Conservation (phyloP, 2,329 filamentous ascomycete species). For the Ilyonectria sp. region DNA sequence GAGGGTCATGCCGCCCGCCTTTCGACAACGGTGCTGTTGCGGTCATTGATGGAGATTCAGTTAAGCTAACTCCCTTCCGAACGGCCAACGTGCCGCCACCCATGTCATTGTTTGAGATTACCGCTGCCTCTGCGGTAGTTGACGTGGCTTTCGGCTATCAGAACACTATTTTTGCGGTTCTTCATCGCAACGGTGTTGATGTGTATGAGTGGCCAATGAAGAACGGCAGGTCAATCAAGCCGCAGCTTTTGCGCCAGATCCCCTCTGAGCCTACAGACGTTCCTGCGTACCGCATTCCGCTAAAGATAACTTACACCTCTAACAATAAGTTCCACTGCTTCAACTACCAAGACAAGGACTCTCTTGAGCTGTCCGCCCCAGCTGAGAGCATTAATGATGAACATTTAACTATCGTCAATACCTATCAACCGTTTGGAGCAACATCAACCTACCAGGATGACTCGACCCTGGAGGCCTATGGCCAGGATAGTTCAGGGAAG, state of each 20-base stretch:
- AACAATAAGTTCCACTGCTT: slow-evolving; percentile 51
- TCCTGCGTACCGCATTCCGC: slow-evolving; percentile 45
- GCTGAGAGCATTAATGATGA: slow-evolving; percentile 35
- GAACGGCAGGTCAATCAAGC: slow-evolving; percentile 64
- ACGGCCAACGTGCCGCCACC: slow-evolving; percentile 91
- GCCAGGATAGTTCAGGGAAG: slow-evolving; percentile 63
- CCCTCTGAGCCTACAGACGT: slow-evolving; percentile 54
- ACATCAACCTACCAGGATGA: slow-evolving; percentile 53
- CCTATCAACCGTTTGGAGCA: slow-evolving; percentile 44
- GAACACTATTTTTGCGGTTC: slow-evolving; percentile 77
- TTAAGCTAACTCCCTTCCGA: slow-evolving; percentile 90
- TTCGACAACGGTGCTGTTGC: slow-evolving; percentile 85
- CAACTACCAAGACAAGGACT: slow-evolving; percentile 47
- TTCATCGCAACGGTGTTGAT: slow-evolving; percentile 77
- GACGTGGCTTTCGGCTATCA: slow-evolving; percentile 82
- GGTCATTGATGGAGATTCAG: slow-evolving; percentile 83
- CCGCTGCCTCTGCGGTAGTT: slow-evolving; percentile 72
- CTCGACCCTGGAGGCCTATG: slow-evolving; percentile 53
- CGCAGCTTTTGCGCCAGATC: slow-evolving; percentile 58
- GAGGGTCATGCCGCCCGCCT: slow-evolving; percentile 79
- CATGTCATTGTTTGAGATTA: slow-evolving; percentile 86
- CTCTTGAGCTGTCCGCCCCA: slow-evolving; percentile 44
- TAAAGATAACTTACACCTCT: slow-evolving; percentile 53
- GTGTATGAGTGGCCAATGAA: slow-evolving; percentile 79
- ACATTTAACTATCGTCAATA: slow-evolving; percentile 35